Evolutionary conservation across 1,284 basidiomycete genomes (phyloP).

Genomic region (Porodaedalea pini): DNA sequence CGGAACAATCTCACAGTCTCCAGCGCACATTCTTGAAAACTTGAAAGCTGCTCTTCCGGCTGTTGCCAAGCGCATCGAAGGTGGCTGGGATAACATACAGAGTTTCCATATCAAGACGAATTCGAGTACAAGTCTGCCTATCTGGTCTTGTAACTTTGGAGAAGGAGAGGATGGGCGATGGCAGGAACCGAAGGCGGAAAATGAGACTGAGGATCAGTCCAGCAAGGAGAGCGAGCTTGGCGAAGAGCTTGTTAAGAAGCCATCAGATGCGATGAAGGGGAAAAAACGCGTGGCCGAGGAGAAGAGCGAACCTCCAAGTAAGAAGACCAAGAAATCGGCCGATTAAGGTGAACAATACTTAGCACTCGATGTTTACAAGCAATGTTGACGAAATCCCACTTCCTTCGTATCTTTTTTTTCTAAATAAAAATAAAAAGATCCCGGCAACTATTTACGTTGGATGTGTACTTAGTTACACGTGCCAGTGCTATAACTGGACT

Average conservation of each 20-base stretch:
- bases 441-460: no score
- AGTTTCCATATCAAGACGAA: slow-evolving; percentile 90
- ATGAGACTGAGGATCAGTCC: slow-evolving; percentile 27
- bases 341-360: slow-evolving; percentile 30
- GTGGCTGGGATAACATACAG: slow-evolving; percentile 91
- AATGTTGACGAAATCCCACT: no score
- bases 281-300: slow-evolving; percentile 18
- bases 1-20: slow-evolving; percentile 69
- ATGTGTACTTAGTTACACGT: no score
- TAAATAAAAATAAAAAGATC: no score
- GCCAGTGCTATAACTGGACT: no score
- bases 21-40: slow-evolving; percentile 77
- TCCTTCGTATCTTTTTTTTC: no score
- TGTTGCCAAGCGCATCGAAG: slow-evolving; percentile 69
- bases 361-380: no score
- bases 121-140: slow-evolving; percentile 79
- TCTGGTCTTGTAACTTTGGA: slow-evolving; percentile 81
- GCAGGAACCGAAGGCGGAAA: slow-evolving; percentile 39
- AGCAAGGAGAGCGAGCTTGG: slow-evolving; percentile 32
- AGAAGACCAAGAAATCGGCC: slow-evolving; percentile 32
- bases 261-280: slow-evolving; percentile 24
- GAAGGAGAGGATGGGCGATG: slow-evolving; percentile 59
- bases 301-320: slow-evolving; percentile 19
- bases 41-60: slow-evolving; percentile 76
- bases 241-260: slow-evolving; percentile 26